Conservation (phyloP, 2,329 filamentous ascomycete genomes). For the Hymenoscyphus fructigenus region DNA sequence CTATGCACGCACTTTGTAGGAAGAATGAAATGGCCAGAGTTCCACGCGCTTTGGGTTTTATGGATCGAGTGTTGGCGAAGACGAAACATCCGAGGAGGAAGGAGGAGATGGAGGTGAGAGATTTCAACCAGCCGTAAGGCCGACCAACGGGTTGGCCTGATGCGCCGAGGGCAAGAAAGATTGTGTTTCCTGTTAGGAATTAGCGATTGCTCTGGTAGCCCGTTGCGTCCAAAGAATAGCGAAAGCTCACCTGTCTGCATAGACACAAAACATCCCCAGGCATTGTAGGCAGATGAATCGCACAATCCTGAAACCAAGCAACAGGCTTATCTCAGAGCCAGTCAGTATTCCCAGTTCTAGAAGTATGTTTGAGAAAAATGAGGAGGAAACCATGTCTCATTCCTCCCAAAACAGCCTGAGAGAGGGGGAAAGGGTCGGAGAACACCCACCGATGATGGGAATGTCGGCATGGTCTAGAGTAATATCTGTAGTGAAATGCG, state of each 20-base stretch:
- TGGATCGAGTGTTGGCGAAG: constrained; percentile 41
- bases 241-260: constrained; percentile 49
- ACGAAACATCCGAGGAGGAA: constrained; percentile 54
- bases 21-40: constrained; percentile 51
- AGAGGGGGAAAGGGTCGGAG: too few relatives aligned
- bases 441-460: constrained; percentile 41
- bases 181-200: constrained; percentile 53
- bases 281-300: constrained; percentile 48
- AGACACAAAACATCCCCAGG: constrained; percentile 49
- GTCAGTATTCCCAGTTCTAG: too few relatives aligned
- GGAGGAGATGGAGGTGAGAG: constrained; percentile 51
- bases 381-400: too few relatives aligned
- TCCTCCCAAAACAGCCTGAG: too few relatives aligned
- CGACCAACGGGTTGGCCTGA: constrained; percentile 50
- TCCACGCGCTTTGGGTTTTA: constrained; percentile 41
- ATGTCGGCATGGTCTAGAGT: constrained; percentile 36
- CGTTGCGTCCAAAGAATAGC: background rate
- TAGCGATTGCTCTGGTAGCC: background rate
- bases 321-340: too few relatives aligned
- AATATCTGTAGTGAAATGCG: constrained; percentile 33
- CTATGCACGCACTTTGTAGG: constrained; percentile 50
- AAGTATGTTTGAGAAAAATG: too few relatives aligned
- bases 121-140: constrained; percentile 53
- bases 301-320: too few relatives aligned
- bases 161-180: constrained; percentile 61